phyloP scores from a whole-genome alignment of 768 basidiomycete genomes.

The Vararia minispora region DNA sequence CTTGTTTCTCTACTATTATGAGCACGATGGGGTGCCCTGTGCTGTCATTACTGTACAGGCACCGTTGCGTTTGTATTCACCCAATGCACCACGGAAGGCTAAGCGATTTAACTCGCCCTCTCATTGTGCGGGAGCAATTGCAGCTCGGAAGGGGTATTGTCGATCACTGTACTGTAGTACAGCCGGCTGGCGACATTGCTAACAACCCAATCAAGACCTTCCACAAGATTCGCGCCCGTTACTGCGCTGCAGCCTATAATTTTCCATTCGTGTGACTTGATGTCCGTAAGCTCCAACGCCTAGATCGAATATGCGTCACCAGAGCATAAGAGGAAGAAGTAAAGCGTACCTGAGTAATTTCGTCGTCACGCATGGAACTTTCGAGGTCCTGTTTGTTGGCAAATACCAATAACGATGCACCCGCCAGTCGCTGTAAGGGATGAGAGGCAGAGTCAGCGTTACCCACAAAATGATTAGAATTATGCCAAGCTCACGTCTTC shows the following conservation, averaged over 20 bases:
- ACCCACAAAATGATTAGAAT: not conserved
- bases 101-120: too few relatives aligned
- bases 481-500: slow-evolving; percentile 66
- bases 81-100: too few relatives aligned
- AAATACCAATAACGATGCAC: slow-evolving; percentile 92
- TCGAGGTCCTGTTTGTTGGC: slow-evolving; percentile 97
- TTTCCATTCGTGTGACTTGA: slow-evolving; percentile 84
- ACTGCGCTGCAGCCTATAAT: slow-evolving; percentile 90
- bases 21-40: too few relatives aligned
- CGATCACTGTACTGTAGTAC: slow-evolving; percentile 82
- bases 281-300: slow-evolving; percentile 72
- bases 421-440: slow-evolving; percentile 66
- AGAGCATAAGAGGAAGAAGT: slow-evolving; percentile 6
- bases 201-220: slow-evolving; percentile 89
- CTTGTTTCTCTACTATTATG: too few relatives aligned
- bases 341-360: slow-evolving; percentile 70
- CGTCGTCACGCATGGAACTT: slow-evolving; percentile 70
- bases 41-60: too few relatives aligned
- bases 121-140: too few relatives aligned
- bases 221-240: slow-evolving; percentile 73
- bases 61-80: too few relatives aligned
- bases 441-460: not conserved
- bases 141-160: too few relatives aligned
- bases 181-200: slow-evolving; percentile 77
- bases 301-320: slow-evolving; percentile 21